phyloP scores from a whole-genome alignment of 1,139 yeast genomes.

The Kodamaea sp. region DNA sequence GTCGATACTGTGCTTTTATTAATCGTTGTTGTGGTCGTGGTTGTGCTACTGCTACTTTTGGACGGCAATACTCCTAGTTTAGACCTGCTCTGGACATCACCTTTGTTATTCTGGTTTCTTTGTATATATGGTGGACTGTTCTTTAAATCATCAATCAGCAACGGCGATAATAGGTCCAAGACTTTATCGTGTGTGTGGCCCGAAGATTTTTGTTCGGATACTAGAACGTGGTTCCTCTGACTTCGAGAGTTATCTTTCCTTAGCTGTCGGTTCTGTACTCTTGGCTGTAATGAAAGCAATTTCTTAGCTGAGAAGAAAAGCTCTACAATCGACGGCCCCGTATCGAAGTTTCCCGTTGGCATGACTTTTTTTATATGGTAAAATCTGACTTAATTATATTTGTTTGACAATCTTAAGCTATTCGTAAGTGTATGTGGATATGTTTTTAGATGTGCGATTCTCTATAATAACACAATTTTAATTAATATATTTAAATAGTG shows the following conservation, averaged over 20 bases:
- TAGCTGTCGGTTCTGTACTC: slow-evolving; percentile 41
- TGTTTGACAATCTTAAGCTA: too few species aligned
- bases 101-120: not conserved
- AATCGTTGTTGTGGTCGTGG: slow-evolving; percentile 4
- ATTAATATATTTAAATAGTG: too few species aligned
- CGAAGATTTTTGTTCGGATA: slow-evolving; percentile 1
- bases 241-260: slow-evolving; percentile 32
- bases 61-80: not conserved
- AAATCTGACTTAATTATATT: too few species aligned
- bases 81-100: not conserved
- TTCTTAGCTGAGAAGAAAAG: slow-evolving; percentile 43
- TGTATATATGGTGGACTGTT: slow-evolving; percentile 14
- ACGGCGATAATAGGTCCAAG: slow-evolving; percentile 42
- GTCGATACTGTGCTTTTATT: slow-evolving; percentile 3
- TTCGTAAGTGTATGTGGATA: not conserved
- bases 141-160: slow-evolving; percentile 36
- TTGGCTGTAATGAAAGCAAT: slow-evolving; percentile 36
- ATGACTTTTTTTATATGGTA: slow-evolving; percentile 1
- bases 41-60: slow-evolving; percentile 4
- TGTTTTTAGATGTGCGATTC: not conserved
- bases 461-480: not conserved
- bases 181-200: slow-evolving; percentile 14
- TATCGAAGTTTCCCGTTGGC: slow-evolving; percentile 15
- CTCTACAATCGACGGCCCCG: slow-evolving; percentile 42
- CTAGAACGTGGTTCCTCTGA: slow-evolving; percentile 11